These are phyloP conservation scores for Echria macrotheca DNA, from an alignment of 495 filamentous ascomycete species.

Conservation along the genomic window DNA sequence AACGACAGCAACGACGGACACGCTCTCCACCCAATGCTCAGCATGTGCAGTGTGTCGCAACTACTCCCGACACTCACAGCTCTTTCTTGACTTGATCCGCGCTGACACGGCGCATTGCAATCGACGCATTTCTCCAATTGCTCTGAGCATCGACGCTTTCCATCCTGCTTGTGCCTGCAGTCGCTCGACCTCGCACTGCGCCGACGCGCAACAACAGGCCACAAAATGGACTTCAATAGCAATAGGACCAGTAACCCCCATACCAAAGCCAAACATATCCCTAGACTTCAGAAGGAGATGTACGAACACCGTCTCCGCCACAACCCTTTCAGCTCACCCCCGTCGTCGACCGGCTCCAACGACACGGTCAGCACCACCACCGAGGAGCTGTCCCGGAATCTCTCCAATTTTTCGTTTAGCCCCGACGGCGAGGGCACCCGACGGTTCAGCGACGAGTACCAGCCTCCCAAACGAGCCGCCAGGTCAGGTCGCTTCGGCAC, in stretches of 20 bases:
- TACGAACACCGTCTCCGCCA: conserved; percentile 29
- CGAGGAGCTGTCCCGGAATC: conserved; percentile 30
- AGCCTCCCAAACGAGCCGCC: conserved; percentile 17
- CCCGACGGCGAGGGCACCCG: conserved; percentile 43
- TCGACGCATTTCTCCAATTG: not conserved
- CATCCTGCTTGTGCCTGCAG: not conserved
- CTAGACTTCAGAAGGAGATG: conserved; percentile 33
- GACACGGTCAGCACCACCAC: conserved; percentile 44
- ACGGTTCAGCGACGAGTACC: conserved; percentile 23
- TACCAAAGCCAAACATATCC: conserved; percentile 31
- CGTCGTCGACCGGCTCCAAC: conserved; percentile 48
- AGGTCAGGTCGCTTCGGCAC: conserved; percentile 27
- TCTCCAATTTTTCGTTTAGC: conserved; percentile 40
- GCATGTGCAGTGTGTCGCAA: not conserved
- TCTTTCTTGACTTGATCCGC: conserved; percentile 2
- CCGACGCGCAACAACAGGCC: conserved; percentile 16
- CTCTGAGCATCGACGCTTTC: not conserved
- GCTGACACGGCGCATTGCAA: not conserved
- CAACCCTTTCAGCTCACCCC: conserved; percentile 46
- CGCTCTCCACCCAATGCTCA: too few relatives aligned
- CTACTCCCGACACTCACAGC: not conserved
- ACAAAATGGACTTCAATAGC: conserved; percentile 34
- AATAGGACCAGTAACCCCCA: conserved; percentile 20
- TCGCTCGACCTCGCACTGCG: not conserved
- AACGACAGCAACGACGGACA: not conserved